phyloP scores from a whole-genome alignment of 2,329 filamentous ascomycete species.

The Ploettnerulaceae sp. region DNA sequence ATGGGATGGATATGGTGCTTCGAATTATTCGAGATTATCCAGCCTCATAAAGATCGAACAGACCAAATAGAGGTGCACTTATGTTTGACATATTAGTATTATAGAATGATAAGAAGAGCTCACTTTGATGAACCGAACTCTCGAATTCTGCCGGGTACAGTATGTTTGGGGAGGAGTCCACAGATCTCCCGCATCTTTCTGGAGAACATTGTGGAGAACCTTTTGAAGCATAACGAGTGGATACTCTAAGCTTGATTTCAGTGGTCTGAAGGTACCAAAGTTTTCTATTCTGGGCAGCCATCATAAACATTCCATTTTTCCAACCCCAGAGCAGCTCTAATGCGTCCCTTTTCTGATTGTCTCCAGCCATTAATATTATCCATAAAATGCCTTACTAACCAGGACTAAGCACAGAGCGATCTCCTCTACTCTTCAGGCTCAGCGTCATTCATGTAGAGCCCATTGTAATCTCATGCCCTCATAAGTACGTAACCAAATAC shows the following conservation, averaged over 20 bases:
- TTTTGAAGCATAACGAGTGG: not conserved
- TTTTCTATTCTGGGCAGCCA: not conserved
- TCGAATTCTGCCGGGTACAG: too few relatives aligned
- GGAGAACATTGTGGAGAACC: too few relatives aligned
- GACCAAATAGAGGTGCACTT: too few relatives aligned
- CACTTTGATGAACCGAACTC: too few relatives aligned
- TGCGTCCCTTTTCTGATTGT: not conserved
- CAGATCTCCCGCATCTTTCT: too few relatives aligned
- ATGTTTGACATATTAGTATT: too few relatives aligned
- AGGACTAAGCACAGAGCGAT: not conserved
- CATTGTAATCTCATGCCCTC: constrained; percentile 5
- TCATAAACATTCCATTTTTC: constrained; percentile 1
- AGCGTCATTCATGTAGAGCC: not conserved
- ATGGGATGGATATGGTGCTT: not conserved
- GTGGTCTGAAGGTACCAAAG: not conserved
- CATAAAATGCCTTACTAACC: constrained; percentile 17
- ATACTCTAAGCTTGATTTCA: too few relatives aligned
- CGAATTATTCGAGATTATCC: too few relatives aligned
- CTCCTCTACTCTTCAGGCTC: not conserved
- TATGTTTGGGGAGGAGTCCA: too few relatives aligned
- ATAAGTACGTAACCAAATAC: constrained; percentile 19
- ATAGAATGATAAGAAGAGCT: too few relatives aligned
- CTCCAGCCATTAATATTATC: constrained; percentile 20
- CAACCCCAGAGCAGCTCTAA: not conserved
- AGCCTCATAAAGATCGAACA: too few relatives aligned